Evolutionary conservation across 768 basidiomycete genomes (phyloP), one percentile per base, ranked within the genome.

Genomic region (Russula abietina): DNA sequence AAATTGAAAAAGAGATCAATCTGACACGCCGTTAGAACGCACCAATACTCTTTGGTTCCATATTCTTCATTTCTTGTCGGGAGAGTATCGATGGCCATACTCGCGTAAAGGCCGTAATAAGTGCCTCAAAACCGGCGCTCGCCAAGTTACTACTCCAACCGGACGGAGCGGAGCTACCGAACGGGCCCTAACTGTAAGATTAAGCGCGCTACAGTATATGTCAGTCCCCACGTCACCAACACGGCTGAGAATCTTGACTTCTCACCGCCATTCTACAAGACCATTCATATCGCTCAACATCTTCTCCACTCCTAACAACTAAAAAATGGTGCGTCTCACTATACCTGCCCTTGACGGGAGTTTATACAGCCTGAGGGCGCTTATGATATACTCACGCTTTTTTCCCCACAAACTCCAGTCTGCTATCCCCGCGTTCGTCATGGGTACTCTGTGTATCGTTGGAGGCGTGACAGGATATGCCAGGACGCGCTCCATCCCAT

Each of bases 361-460:
- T 46, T 33, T 10, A 28, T 17, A 3, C 22, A n/a, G n/a, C n/a
- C 22, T n/a, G 45, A n/a, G n/a, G n/a, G 36, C 33, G 32, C 55
- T 53, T 11, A 57, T 41, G 17, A 26, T 19, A 14, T 36, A 11
- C 33, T 11, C 30, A 16, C 38, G 38, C 22, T 2, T 14, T 43
- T 2, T 14, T 43, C 24, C 24, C 32, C 19, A 2, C 30, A 24
- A 11, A 56, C 26, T 10, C 2, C 69, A 90, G 89, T 91, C 89
- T 74, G 89, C 89, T 48, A 83, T 88, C 75, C 90, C 91, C 69
- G 87, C 90, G 54, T 87, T 85, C 73, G 75, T 83, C 48, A 89
- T 91, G 80, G 88, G 90, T 61, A 80, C 75, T 59, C 76, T 93
- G 65, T 92, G 90, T 72, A 76, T 91, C 66, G 78, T 88, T 46